A percentile compares a stretch with the other conserved stretches of the same genome.
phyloP scores from a whole-genome alignment of 805 yeast genomes.

The Ogataea pini region DNA sequence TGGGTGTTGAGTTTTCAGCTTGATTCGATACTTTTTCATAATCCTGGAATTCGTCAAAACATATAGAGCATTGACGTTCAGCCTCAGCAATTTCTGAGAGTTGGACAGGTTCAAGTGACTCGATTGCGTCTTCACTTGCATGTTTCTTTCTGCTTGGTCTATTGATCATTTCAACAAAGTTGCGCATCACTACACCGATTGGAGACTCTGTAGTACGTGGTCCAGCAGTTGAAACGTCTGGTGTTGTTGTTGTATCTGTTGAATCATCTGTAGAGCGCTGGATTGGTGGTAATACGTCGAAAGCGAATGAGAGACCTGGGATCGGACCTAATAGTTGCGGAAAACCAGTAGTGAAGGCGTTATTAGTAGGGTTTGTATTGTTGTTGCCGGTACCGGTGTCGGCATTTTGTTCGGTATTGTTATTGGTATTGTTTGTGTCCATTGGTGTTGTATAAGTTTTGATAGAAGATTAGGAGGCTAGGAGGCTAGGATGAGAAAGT shows the following conservation, averaged over 20 bases:
- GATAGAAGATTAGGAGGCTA: neutral
- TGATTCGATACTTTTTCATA: constrained; percentile 9
- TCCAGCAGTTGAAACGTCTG: neutral
- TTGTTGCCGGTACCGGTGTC: neutral
- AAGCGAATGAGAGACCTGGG: constrained; percentile 22
- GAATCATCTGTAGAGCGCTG: neutral
- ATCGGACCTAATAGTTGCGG: constrained; percentile 10
- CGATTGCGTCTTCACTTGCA: constrained; percentile 36
- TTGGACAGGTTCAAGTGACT: constrained; percentile 31
- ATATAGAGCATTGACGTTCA: constrained; percentile 43
- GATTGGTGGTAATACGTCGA: constrained; percentile 16
- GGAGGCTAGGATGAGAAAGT: neutral
- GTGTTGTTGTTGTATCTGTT: neutral
- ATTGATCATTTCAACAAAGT: constrained; percentile 21
- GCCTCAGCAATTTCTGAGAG: constrained; percentile 31
- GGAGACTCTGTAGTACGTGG: constrained; percentile 16
- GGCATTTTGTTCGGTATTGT: neutral
- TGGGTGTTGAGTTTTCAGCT: neutral
- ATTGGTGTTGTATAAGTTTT: neutral
- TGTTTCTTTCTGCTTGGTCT: constrained; percentile 23
- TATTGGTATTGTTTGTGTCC: neutral
- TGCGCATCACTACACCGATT: constrained; percentile 23
- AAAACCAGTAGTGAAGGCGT: neutral
- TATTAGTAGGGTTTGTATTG: neutral
- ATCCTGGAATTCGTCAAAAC: constrained; percentile 39